Evolutionary conservation across 805 yeast species (phyloP).

Genomic region (Groenewaldozyma tartarivorans): DNA sequence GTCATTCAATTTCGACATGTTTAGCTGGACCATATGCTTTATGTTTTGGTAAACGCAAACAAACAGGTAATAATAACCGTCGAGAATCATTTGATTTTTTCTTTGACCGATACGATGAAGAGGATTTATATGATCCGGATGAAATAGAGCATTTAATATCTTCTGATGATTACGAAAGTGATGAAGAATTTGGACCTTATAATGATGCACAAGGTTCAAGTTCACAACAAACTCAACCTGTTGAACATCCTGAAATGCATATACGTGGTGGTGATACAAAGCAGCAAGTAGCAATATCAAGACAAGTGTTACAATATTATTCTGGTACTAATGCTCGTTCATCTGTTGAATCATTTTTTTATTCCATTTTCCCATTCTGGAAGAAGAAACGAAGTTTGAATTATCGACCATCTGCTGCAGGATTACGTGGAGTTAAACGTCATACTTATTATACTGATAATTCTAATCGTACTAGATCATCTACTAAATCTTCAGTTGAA

Average conservation of each 20-base stretch:
- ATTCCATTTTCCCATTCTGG: conserved; percentile 9
- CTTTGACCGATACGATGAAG: conserved; percentile 23
- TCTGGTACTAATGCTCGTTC: neutral
- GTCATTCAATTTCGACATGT: conserved; percentile 2
- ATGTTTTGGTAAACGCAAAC: conserved; percentile 7
- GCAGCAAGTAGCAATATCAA: neutral
- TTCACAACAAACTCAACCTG: neutral
- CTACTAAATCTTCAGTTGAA: conserved; percentile 16
- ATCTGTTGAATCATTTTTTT: conserved; percentile 2
- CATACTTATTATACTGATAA: no score
- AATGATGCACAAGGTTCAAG: conserved; percentile 4
- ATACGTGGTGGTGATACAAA: neutral
- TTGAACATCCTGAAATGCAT: neutral
- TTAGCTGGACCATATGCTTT: conserved; percentile 8
- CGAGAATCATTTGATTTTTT: conserved; percentile 17
- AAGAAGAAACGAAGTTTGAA: conserved; percentile 1
- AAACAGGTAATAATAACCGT: conserved; percentile 10
- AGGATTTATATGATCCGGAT: conserved; percentile 18
- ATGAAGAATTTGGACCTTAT: conserved; percentile 5
- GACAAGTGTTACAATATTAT: neutral
- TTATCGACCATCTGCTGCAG: conserved; percentile 19
- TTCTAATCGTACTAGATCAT: conserved; percentile 11
- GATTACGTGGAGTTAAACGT: conserved; percentile 12
- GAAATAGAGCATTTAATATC: conserved; percentile 18
- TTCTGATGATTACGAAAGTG: conserved; percentile 9